phyloP scores from a whole-genome alignment of 1,139 yeast genomes.

The Maudiozyma humilis region DNA sequence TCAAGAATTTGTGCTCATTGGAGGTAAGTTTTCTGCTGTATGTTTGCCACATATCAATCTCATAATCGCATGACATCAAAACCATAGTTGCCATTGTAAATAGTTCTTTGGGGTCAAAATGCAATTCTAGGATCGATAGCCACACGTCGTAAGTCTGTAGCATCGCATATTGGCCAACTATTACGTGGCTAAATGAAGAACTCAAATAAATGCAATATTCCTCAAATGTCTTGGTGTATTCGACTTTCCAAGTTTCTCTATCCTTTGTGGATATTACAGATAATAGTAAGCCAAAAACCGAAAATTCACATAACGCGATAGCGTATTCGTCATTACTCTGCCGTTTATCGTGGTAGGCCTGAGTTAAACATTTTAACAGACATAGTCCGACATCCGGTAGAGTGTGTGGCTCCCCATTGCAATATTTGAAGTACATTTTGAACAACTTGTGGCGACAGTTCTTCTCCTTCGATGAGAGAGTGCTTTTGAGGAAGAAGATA shows the following conservation, averaged over 20 bases:
- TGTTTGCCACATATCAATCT: slow-evolving; percentile 13
- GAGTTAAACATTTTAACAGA: slow-evolving; percentile 33
- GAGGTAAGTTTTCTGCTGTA: slow-evolving; percentile 9
- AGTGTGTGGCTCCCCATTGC: background rate
- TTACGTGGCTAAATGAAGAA: slow-evolving; percentile 39
- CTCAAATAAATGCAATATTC: slow-evolving; percentile 43
- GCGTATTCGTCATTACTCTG: background rate
- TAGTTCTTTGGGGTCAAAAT: slow-evolving; percentile 37
- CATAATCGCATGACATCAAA: slow-evolving; percentile 16
- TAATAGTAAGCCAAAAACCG: slow-evolving; percentile 35
- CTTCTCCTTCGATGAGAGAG: slow-evolving; percentile 56
- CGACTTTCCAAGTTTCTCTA: slow-evolving; percentile 32
- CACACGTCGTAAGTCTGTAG: slow-evolving; percentile 52
- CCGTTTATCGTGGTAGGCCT: background rate
- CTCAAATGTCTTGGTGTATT: slow-evolving; percentile 32
- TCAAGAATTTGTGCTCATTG: slow-evolving; percentile 18
- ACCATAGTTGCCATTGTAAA: slow-evolving; percentile 29
- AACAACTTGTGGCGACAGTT: slow-evolving; percentile 53
- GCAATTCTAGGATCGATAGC: slow-evolving; percentile 36
- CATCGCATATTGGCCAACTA: slow-evolving; percentile 52
- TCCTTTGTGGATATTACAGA: slow-evolving; percentile 28
- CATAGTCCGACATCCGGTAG: slow-evolving; percentile 45
- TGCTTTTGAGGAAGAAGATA: slow-evolving; percentile 52
- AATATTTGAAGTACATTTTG: slow-evolving; percentile 34
- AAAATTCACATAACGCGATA: slow-evolving; percentile 2